These are phyloP conservation scores for Cladorrhinum samala DNA, from an alignment of 495 filamentous ascomycete species.

Conservation along the genomic window DNA sequence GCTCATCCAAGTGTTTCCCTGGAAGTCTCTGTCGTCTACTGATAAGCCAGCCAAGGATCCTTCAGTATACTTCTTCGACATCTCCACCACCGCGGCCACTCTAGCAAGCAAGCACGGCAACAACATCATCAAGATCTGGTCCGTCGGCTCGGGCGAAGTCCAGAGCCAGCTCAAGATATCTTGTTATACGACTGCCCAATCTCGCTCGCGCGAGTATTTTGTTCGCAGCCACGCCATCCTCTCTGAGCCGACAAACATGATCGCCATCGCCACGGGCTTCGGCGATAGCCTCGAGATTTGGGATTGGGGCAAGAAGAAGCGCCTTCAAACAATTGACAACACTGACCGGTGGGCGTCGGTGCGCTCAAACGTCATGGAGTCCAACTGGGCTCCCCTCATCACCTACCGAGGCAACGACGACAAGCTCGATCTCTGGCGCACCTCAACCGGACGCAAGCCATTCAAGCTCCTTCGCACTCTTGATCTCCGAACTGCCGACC, in stretches of 20 bases:
- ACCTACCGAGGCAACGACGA: slow-evolving; percentile 25
- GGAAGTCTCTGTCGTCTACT: slow-evolving; percentile 22
- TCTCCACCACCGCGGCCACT: slow-evolving; percentile 19
- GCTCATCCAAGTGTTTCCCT: slow-evolving; percentile 15
- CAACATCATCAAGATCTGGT: slow-evolving; percentile 33
- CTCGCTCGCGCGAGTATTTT: slow-evolving; percentile 33
- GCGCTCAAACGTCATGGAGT: slow-evolving; percentile 28
- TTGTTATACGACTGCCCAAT: slow-evolving; percentile 29
- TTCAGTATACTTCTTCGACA: slow-evolving; percentile 26
- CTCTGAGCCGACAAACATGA: slow-evolving; percentile 27
- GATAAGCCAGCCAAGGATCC: slow-evolving; percentile 25
- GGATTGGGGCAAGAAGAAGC: slow-evolving; percentile 33
- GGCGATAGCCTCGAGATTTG: slow-evolving; percentile 32
- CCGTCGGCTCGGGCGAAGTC: slow-evolving; percentile 25
- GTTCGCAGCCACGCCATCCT: slow-evolving; percentile 34
- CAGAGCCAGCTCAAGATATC: slow-evolving; percentile 27
- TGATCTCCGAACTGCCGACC: slow-evolving; percentile 41
- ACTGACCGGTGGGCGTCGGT: slow-evolving; percentile 32
- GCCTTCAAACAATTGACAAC: slow-evolving; percentile 27
- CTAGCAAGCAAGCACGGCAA: slow-evolving; percentile 32
- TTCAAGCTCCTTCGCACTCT: slow-evolving; percentile 62
- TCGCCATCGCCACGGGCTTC: slow-evolving; percentile 31
- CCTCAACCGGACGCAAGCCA: slow-evolving; percentile 69
- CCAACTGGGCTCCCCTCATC: slow-evolving; percentile 24
- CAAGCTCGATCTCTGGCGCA: slow-evolving; percentile 52